Conservation (phyloP, 352 stramenopile genomes). For the Globisporangium ultimum region DNA sequence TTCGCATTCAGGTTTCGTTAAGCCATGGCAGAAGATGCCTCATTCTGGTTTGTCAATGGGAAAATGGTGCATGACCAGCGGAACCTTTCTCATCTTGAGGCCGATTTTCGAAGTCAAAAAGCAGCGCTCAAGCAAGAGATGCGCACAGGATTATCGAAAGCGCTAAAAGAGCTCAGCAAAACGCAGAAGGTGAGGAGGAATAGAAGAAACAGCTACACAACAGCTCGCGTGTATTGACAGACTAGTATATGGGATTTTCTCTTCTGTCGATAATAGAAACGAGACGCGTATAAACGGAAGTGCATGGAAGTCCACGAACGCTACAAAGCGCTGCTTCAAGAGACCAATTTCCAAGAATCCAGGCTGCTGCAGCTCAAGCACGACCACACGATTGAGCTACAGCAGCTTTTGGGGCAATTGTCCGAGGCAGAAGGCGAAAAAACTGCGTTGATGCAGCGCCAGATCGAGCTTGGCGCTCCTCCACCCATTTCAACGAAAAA, state of each 20-base stretch:
- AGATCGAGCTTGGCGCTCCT: slow-evolving; percentile 36
- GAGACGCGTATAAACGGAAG: slow-evolving; percentile 79
- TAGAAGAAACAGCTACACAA: too few species aligned
- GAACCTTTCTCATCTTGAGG: slow-evolving; percentile 40
- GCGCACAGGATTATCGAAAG: slow-evolving; percentile 48
- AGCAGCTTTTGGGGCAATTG: slow-evolving; percentile 63
- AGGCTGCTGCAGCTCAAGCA: slow-evolving; percentile 54
- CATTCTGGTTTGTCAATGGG: too few species aligned
- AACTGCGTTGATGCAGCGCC: slow-evolving; percentile 53
- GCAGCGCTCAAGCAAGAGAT: slow-evolving; percentile 52
- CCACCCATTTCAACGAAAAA: slow-evolving; percentile 18
- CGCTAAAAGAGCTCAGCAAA: slow-evolving; percentile 53
- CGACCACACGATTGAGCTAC: slow-evolving; percentile 51
- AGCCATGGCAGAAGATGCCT: too few species aligned
- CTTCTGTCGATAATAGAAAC: slow-evolving; percentile 37
- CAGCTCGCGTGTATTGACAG: background rate
- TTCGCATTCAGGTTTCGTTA: too few species aligned
- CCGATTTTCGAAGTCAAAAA: slow-evolving; percentile 31
- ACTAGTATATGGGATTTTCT: background rate
- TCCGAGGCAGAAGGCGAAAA: slow-evolving; percentile 67
- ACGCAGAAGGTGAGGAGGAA: slow-evolving; percentile 49
- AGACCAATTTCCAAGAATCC: slow-evolving; percentile 38
- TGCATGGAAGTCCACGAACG: slow-evolving; percentile 76
- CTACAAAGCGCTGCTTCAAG: slow-evolving; percentile 51
- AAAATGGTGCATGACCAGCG: slow-evolving; percentile 19